phyloP scores from a whole-genome alignment of 208 protist species.

The Angomonas deanei region DNA sequence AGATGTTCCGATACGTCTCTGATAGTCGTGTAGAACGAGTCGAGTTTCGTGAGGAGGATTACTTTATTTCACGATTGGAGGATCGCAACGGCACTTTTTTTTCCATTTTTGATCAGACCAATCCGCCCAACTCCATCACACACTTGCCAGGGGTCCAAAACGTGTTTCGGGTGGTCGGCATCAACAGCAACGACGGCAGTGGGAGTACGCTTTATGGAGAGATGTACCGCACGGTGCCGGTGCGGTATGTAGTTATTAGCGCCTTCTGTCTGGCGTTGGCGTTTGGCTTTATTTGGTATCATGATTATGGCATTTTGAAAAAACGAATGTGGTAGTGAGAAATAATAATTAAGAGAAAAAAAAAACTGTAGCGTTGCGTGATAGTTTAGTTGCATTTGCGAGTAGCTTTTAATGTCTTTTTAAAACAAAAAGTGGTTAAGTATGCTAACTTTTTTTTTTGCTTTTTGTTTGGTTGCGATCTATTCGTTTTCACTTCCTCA shows the following conservation, averaged over 20 bases:
- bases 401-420: neutral
- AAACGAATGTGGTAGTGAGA: neutral
- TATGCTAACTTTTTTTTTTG: neutral
- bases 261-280: neutral
- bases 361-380: neutral
- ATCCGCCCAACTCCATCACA: neutral
- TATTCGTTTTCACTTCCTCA: conserved; percentile 3
- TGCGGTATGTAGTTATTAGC: neutral
- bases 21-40: too few species aligned
- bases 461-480: neutral
- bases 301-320: neutral
- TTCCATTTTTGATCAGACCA: neutral
- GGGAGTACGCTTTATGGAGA: neutral
- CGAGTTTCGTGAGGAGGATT: too few species aligned
- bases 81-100: neutral
- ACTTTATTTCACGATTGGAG: conserved; percentile 1
- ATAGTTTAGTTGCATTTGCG: neutral
- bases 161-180: neutral
- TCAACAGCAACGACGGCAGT: neutral
- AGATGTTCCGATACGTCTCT: too few species aligned
- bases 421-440: neutral
- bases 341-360: neutral
- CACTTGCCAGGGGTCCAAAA: neutral
- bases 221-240: neutral
- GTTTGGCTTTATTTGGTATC: neutral